Conservation (phyloP, 2,329 filamentous ascomycete species). For the Fusarium sp. region DNA sequence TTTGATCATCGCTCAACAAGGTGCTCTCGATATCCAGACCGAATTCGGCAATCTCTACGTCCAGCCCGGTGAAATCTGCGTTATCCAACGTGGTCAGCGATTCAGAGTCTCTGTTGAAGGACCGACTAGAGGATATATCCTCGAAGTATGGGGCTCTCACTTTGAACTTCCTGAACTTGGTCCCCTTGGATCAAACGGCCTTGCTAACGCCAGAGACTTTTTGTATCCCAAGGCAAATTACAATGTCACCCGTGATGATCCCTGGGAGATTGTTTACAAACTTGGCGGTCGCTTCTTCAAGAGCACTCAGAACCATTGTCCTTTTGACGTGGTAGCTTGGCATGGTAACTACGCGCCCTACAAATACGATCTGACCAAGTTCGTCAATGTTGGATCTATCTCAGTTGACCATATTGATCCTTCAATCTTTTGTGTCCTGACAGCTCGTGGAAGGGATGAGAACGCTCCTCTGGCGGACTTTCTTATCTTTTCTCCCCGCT, state of each 20-base stretch:
- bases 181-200: constrained; percentile 72
- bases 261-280: constrained; percentile 70
- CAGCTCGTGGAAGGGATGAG: constrained; percentile 64
- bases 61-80: constrained; percentile 73
- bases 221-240: constrained; percentile 70
- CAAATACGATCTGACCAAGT: constrained; percentile 66
- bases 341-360: constrained; percentile 74
- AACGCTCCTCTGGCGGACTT: constrained; percentile 71
- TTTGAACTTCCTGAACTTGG: constrained; percentile 75
- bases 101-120: constrained; percentile 56
- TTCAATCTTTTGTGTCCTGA: constrained; percentile 73
- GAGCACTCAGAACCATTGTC: constrained; percentile 71
- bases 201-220: constrained; percentile 75
- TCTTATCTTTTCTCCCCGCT: constrained; percentile 74
- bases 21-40: constrained; percentile 74
- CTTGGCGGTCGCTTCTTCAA: constrained; percentile 70
- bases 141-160: constrained; percentile 73
- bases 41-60: constrained; percentile 73
- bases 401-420: constrained; percentile 72
- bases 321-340: constrained; percentile 79
- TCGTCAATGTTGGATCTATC: constrained; percentile 63
- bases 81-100: constrained; percentile 74
- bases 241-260: constrained; percentile 61
- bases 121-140: constrained; percentile 72
- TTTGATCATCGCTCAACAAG: constrained; percentile 73